These are phyloP conservation scores for Irpex sp. DNA, from an alignment of 1,284 basidiomycete genomes.

Conservation along the genomic window DNA sequence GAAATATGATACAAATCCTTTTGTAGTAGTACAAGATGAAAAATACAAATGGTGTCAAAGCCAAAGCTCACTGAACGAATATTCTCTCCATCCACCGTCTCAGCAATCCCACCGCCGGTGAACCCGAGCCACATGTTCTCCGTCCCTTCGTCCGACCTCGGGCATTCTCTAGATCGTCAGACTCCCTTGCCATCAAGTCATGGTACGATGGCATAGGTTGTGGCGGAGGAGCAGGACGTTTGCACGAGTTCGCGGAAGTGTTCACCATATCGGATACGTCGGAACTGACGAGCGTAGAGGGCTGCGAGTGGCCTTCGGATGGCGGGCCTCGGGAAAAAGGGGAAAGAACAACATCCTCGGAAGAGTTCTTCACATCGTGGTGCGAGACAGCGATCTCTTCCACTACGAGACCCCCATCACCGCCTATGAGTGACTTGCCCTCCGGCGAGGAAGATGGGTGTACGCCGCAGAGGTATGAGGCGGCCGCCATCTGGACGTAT, in stretches of 20 bases:
- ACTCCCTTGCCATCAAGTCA: background rate
- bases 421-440: background rate
- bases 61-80: slow-evolving; percentile 10
- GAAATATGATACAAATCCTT: too few species aligned
- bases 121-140: slow-evolving; percentile 3
- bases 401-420: background rate
- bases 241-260: background rate
- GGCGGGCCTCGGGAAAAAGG: background rate
- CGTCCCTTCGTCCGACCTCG: slow-evolving; percentile 4
- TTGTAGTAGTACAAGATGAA: too few species aligned
- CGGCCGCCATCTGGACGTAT: slow-evolving; percentile 18
- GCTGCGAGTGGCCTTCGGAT: background rate
- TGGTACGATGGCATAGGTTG: slow-evolving; percentile 10
- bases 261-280: background rate
- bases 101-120: slow-evolving; percentile 13
- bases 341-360: background rate
- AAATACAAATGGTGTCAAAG: background rate
- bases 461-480: slow-evolving; percentile 15
- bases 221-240: slow-evolving; percentile 5
- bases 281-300: background rate
- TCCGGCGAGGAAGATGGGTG: background rate
- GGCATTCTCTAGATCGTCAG: background rate
- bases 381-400: background rate
- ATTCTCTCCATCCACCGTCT: slow-evolving; percentile 21
- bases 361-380: background rate